Conservation (phyloP, 2,329 filamentous ascomycete species). For the Aspergillus sp. region DNA sequence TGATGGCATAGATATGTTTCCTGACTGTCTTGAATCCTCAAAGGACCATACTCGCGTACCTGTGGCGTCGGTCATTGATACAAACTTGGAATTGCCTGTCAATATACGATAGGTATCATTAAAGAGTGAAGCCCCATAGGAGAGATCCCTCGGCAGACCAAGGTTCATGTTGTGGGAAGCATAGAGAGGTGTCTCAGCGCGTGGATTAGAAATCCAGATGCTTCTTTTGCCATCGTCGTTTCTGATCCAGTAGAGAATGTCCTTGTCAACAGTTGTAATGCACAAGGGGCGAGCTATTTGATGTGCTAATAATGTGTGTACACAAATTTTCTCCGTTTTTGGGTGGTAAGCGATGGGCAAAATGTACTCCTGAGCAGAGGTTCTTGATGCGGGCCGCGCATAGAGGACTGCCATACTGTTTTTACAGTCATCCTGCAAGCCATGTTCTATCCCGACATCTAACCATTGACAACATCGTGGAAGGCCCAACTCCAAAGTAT, state of each 20-base stretch:
- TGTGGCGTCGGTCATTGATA: constrained; percentile 16
- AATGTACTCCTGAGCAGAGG: background rate
- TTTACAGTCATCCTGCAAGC: constrained; percentile 1
- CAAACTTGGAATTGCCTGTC: constrained; percentile 21
- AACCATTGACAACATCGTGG: background rate
- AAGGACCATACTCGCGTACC: constrained; percentile 27
- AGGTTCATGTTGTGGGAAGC: constrained; percentile 13
- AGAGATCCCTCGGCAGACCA: constrained; percentile 12
- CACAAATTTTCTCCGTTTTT: constrained; percentile 6
- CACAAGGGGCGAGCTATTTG: constrained; percentile 7
- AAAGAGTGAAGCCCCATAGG: constrained; percentile 3
- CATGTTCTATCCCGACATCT: background rate
- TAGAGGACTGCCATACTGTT: constrained; percentile 15
- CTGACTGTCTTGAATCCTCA: constrained; percentile 5
- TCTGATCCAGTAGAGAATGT: constrained; percentile 21
- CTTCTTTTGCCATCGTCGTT: constrained; percentile 17
- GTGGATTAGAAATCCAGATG: constrained; percentile 21
- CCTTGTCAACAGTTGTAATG: constrained; percentile 11
- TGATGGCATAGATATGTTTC: background rate
- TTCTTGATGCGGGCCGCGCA: background rate
- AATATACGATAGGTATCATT: constrained; percentile 7
- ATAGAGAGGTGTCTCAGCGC: constrained; percentile 10
- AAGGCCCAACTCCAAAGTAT: constrained; percentile 6
- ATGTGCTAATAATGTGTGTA: constrained; percentile 11
- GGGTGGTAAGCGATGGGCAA: constrained; percentile 14